These are phyloP conservation scores for Camelina sativa DNA, from an alignment of 345 rosid species.

Conservation along the genomic window DNA sequence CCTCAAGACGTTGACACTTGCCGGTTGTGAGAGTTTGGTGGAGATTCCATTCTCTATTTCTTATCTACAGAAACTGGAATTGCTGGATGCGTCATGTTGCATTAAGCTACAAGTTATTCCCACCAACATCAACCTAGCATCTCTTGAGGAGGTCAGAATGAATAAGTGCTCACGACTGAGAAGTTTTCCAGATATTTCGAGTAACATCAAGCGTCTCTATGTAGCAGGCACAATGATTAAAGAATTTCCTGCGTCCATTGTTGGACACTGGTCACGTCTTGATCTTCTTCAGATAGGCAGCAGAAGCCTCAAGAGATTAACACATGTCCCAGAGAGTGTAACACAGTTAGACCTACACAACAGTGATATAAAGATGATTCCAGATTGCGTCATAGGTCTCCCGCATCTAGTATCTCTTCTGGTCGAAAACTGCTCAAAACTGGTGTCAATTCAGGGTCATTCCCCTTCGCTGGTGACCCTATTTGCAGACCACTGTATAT, in stretches of 20 bases:
- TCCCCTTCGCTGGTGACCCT: background rate
- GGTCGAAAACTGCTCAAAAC: background rate
- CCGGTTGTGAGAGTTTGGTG: conserved; percentile 22
- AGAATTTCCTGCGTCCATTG: background rate
- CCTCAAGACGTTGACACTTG: conserved; percentile 23
- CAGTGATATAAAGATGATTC: background rate
- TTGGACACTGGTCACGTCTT: background rate
- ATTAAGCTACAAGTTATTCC: conserved; percentile 17
- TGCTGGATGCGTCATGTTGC: conserved; percentile 3
- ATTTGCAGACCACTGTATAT: fast-evolving
- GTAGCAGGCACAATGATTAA: background rate
- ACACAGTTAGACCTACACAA: fast-evolving
- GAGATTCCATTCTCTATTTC: conserved; percentile 25
- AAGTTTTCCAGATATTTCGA: conserved; percentile 34
- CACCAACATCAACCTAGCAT: conserved; percentile 18
- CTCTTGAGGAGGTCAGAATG: conserved; percentile 2
- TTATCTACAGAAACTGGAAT: conserved; percentile 27
- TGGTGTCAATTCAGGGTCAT: background rate
- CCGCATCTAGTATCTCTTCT: background rate
- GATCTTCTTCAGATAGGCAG: fast-evolving
- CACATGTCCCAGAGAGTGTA: background rate
- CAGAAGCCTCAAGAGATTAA: background rate
- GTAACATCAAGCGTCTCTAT: background rate
- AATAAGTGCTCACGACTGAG: conserved; percentile 17
- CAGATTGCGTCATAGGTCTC: background rate